phyloP scores from a whole-genome alignment of 495 filamentous ascomycete genomes.

The Penicillium chermesinum region DNA sequence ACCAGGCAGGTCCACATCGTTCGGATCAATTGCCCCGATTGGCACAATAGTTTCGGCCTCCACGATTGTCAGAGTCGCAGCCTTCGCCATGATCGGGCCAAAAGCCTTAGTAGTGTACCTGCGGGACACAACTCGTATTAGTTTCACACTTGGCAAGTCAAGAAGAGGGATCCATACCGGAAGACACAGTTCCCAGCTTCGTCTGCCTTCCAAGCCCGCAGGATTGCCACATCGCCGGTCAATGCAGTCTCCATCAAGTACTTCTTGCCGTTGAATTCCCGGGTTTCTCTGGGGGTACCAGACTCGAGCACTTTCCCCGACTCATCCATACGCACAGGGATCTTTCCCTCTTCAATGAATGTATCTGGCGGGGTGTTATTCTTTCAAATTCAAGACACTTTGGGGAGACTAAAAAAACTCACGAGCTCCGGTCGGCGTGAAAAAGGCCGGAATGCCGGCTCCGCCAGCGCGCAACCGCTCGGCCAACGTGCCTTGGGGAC shows the following conservation, averaged over 20 bases:
- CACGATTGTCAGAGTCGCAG: constrained; percentile 81
- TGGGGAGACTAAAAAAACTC: constrained; percentile 9
- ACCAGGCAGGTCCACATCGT: constrained; percentile 77
- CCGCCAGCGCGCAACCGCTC: constrained; percentile 81
- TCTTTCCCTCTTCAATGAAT: constrained; percentile 75
- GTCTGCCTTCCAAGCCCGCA: constrained; percentile 85
- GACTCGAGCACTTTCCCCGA: constrained; percentile 69
- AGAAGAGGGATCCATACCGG: constrained; percentile 49
- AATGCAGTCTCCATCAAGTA: constrained; percentile 85
- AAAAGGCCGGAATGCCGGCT: constrained; percentile 86
- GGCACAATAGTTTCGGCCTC: constrained; percentile 91
- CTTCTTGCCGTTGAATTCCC: constrained; percentile 76
- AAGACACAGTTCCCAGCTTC: constrained; percentile 86
- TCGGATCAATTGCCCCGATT: constrained; percentile 71
- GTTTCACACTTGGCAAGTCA: no score
- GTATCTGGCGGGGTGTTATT: constrained; percentile 39
- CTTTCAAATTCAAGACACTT: not conserved
- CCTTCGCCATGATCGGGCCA: constrained; percentile 84
- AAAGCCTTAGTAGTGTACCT: constrained; percentile 57
- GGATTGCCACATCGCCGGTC: constrained; percentile 79
- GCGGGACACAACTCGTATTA: constrained; percentile 17
- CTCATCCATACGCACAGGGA: constrained; percentile 69
- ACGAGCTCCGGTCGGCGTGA: constrained; percentile 79
- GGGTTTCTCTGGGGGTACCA: constrained; percentile 72
- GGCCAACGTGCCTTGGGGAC: constrained; percentile 84